Conservation (phyloP, 2,329 filamentous ascomycete genomes). For the Colletotrichum cereale region DNA sequence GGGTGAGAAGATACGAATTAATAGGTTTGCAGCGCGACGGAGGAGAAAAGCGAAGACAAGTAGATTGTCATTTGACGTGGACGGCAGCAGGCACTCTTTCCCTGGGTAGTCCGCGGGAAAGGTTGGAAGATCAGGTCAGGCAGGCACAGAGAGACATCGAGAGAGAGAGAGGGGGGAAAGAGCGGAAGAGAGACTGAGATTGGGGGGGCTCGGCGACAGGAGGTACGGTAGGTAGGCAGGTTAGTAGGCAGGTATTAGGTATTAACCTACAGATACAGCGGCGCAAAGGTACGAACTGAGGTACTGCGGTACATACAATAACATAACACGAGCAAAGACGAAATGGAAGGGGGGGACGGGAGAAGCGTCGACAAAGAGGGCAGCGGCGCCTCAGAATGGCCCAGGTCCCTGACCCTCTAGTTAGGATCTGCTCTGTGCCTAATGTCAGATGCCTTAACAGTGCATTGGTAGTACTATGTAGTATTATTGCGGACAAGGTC, state of each 20-base stretch:
- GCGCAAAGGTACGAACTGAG: neutral
- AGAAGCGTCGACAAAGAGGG: neutral
- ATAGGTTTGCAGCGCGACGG: conserved; percentile 6
- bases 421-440: conserved; percentile 20
- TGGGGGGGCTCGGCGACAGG: neutral
- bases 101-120: neutral
- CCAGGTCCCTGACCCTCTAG: conserved; percentile 21
- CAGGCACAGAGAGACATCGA: neutral
- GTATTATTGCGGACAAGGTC: neutral
- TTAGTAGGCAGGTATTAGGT: too few species aligned
- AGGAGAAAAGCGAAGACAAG: conserved; percentile 10
- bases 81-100: neutral
- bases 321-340: neutral
- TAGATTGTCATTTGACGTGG: neutral
- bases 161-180: neutral
- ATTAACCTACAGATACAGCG: neutral
- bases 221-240: neutral
- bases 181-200: too few species aligned
- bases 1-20: conserved; percentile 18
- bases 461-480: neutral
- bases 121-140: neutral
- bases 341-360: neutral
- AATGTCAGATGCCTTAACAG: conserved; percentile 8
- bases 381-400: neutral
- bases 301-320: neutral